A percentile compares a stretch with the other conserved stretches of the same genome.
phyloP scores from a whole-genome alignment of 345 rosid species.

The Eucalyptus regnans region DNA sequence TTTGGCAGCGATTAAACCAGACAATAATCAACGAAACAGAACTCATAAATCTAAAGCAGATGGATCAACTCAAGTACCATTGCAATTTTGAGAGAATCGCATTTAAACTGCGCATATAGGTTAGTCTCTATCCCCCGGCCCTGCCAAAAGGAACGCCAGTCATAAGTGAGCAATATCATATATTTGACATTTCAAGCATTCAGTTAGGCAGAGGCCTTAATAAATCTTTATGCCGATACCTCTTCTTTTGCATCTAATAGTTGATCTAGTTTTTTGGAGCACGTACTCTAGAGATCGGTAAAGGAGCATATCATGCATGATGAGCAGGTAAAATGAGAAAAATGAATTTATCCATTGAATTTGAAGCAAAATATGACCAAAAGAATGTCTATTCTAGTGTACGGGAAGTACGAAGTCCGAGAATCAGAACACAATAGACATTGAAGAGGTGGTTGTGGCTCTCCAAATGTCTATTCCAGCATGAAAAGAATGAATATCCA shows the following conservation, averaged over 20 bases:
- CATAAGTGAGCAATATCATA: not conserved
- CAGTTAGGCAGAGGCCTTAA: not conserved
- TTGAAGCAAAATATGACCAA: not conserved
- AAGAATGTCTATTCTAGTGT: not conserved
- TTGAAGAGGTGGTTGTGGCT: not conserved
- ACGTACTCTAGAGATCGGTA: not conserved
- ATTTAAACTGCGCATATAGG: conserved; percentile 91
- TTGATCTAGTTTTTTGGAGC: not conserved
- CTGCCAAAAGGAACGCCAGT: conserved; percentile 25
- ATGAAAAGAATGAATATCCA: not conserved
- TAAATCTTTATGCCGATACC: not conserved
- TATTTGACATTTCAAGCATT: not conserved
- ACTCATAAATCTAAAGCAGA: not conserved
- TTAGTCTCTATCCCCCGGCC: conserved; percentile 99
- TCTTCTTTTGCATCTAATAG: not conserved
- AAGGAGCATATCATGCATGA: not conserved
- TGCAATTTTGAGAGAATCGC: conserved; percentile 94
- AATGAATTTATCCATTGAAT: not conserved
- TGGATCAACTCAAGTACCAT: conserved; percentile 39
- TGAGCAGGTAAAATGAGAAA: not conserved
- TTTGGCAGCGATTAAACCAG: not conserved
- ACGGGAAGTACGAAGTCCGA: not conserved
- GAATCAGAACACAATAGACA: not conserved
- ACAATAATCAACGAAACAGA: not conserved
- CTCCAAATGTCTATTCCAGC: not conserved